Evolutionary conservation across 1,139 yeast genomes (phyloP).

Genomic region (Suhomyces atakaporum): DNA sequence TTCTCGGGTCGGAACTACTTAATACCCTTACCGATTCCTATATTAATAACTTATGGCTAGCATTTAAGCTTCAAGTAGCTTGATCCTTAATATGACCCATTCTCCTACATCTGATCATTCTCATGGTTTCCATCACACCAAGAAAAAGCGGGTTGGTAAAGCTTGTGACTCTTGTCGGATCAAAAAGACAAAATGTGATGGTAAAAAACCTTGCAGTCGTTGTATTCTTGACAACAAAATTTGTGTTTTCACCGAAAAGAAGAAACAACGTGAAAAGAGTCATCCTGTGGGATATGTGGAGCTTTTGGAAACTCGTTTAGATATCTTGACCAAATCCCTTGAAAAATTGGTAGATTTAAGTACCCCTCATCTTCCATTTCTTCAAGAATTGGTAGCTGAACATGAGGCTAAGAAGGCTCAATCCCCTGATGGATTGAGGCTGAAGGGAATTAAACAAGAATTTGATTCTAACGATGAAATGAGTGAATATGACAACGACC

Average conservation of each 20-base stretch:
- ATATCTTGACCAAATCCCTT: conserved; percentile 59
- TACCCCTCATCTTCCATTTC: conserved; percentile 38
- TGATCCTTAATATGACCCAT: conserved; percentile 7
- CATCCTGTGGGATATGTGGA: conserved; percentile 73
- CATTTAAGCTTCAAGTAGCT: too few relatives aligned
- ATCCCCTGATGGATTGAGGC: conserved; percentile 1
- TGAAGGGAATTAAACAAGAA: conserved; percentile 3
- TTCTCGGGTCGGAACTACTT: too few relatives aligned
- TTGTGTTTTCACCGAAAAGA: conserved; percentile 73
- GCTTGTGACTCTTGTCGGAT: conserved; percentile 82
- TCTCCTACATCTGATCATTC: conserved; percentile 10
- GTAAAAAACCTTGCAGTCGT: conserved; percentile 71
- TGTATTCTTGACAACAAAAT: conserved; percentile 71
- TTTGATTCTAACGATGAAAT: conserved; percentile 10
- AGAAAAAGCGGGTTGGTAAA: conserved; percentile 74
- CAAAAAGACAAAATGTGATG: conserved; percentile 77
- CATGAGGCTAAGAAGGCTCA: conserved; percentile 9
- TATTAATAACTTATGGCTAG: too few relatives aligned
- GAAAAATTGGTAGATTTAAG: conserved; percentile 41
- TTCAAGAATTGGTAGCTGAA: conserved; percentile 23
- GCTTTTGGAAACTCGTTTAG: conserved; percentile 65
- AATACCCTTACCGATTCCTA: too few relatives aligned
- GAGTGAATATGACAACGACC: conserved; percentile 11
- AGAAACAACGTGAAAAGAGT: conserved; percentile 58
- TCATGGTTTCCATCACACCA: conserved; percentile 18